Evolutionary conservation across 495 filamentous ascomycete species (phyloP).

Genomic region (Xylaria flabelliformis): DNA sequence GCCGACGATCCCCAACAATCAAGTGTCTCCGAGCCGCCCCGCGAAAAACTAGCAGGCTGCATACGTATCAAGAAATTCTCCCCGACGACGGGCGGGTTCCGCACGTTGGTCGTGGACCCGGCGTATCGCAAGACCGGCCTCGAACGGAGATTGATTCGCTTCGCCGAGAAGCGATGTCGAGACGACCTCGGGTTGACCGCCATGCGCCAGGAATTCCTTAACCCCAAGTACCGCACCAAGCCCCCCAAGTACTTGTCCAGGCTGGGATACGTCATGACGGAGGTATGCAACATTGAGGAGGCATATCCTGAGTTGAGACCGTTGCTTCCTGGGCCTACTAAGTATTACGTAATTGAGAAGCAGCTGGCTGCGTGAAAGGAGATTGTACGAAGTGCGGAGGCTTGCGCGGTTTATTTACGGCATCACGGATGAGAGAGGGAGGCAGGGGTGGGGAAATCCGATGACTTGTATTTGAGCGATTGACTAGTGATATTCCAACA

Average conservation of each 20-base stretch:
- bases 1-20: neutral
- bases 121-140: constrained; percentile 30
- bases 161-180: constrained; percentile 32
- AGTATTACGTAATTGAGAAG: constrained; percentile 36
- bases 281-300: constrained; percentile 22
- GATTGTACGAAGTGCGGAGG: neutral
- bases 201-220: constrained; percentile 31
- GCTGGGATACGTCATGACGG: constrained; percentile 28
- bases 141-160: constrained; percentile 31
- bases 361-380: neutral
- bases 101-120: constrained; percentile 32
- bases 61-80: constrained; percentile 26
- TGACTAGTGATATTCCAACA: neutral
- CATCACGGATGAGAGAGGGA: neutral
- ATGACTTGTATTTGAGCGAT: neutral
- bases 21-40: neutral
- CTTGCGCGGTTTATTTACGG: neutral
- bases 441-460: neutral
- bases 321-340: constrained; percentile 27
- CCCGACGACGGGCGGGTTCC: constrained; percentile 27
- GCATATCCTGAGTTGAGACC: neutral
- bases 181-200: constrained; percentile 23
- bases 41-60: constrained; percentile 27
- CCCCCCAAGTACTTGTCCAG: constrained; percentile 34
- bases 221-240: constrained; percentile 35